Evolutionary conservation across 2,329 filamentous ascomycete species (phyloP).

Genomic region (Kalmusia sp.): DNA sequence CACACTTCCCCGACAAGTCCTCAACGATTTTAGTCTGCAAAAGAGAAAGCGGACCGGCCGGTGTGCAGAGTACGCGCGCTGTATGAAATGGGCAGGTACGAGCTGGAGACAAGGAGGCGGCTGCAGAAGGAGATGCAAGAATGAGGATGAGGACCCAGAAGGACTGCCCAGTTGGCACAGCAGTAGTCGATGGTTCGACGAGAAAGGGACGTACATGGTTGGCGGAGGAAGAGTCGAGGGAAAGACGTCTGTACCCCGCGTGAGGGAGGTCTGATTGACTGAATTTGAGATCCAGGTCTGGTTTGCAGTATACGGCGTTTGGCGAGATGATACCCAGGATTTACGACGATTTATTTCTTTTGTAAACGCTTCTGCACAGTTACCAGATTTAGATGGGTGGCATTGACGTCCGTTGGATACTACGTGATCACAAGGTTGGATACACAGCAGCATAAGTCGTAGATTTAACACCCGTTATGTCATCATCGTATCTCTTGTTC

Average conservation of each 20-base stretch:
- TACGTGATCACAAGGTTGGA: too few species aligned
- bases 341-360: neutral
- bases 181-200: slow-evolving; percentile 39
- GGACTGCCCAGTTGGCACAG: slow-evolving; percentile 44
- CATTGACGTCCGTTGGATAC: too few species aligned
- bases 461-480: too few species aligned
- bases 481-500: too few species aligned
- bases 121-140: slow-evolving; percentile 38
- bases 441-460: too few species aligned
- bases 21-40: slow-evolving; percentile 26
- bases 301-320: slow-evolving; percentile 1
- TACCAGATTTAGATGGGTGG: too few species aligned
- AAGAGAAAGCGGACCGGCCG: slow-evolving; percentile 28
- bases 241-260: neutral
- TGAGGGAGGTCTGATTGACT: neutral
- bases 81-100: slow-evolving; percentile 42
- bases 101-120: slow-evolving; percentile 39
- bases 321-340: slow-evolving; percentile 5
- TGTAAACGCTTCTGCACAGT: neutral
- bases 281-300: too few species aligned
- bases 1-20: slow-evolving; percentile 30
- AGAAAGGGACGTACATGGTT: slow-evolving; percentile 38
- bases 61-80: slow-evolving; percentile 42
- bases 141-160: slow-evolving; percentile 42
- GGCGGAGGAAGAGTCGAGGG: slow-evolving; percentile 24